phyloP scores from a whole-genome alignment of 129 eudicot species.

The Helianthus tuberosus region DNA sequence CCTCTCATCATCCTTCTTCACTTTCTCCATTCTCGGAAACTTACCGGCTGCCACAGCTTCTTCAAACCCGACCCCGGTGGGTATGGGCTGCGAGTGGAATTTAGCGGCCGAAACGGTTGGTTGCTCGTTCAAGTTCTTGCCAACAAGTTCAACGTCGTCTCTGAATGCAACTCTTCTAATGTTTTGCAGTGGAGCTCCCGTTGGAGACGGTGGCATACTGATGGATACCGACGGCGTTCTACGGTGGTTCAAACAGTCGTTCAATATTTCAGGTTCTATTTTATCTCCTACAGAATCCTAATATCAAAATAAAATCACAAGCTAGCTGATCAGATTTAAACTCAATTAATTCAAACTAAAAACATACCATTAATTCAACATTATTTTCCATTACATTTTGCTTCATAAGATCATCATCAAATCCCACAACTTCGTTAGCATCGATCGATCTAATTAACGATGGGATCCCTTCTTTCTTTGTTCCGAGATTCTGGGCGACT shows the following conservation, averaged over 20 bases:
- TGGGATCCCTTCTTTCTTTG: constrained; percentile 44
- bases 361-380: background rate
- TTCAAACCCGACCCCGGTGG: constrained; percentile 35
- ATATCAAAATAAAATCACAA: background rate
- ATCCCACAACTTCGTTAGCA: constrained; percentile 53
- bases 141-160: constrained; percentile 37
- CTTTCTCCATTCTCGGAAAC: constrained; percentile 24
- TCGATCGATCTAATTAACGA: constrained; percentile 47
- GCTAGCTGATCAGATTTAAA: too few relatives aligned
- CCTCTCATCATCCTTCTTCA: constrained; percentile 46
- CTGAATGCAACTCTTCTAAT: constrained; percentile 45
- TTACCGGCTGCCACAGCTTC: constrained; percentile 33
- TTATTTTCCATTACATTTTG: constrained; percentile 12
- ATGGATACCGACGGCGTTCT: constrained; percentile 62
- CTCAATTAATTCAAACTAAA: too few relatives aligned
- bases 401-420: constrained; percentile 39
- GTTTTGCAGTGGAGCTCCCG: constrained; percentile 29
- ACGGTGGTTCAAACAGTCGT: constrained; percentile 28
- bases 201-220: constrained; percentile 84
- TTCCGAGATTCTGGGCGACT: constrained; percentile 21
- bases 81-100: constrained; percentile 71
- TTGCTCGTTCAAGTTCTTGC: constrained; percentile 1
- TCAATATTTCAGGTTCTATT: constrained; percentile 19
- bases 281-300: constrained; percentile 43
- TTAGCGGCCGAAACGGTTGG: constrained; percentile 23